phyloP scores from a whole-genome alignment of 441 rosid genomes.

The Corymbia calophylla region DNA sequence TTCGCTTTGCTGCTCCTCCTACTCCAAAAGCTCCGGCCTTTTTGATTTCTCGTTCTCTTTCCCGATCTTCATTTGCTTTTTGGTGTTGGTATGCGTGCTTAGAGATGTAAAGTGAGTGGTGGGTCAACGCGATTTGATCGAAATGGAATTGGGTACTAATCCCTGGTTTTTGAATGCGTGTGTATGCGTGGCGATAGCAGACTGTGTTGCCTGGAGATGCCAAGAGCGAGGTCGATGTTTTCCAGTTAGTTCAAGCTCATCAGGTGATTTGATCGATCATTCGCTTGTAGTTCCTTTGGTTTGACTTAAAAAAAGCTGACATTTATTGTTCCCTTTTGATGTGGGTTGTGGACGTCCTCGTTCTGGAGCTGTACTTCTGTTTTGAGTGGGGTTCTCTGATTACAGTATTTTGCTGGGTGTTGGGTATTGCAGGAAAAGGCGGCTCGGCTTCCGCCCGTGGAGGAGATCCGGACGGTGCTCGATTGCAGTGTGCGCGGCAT shows the following conservation, averaged over 20 bases:
- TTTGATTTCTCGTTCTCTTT: neutral
- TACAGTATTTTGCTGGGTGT: neutral
- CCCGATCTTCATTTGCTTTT: neutral
- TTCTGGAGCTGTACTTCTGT: neutral
- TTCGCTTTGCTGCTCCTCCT: constrained; percentile 16
- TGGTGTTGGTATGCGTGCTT: neutral
- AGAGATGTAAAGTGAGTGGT: neutral
- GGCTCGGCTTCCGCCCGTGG: constrained; percentile 70
- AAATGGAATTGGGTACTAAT: neutral
- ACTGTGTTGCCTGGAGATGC: constrained; percentile 45
- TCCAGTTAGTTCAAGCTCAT: constrained; percentile 66
- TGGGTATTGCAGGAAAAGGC: constrained; percentile 55
- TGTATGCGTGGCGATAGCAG: constrained; percentile 12
- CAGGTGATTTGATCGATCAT: constrained; percentile 34
- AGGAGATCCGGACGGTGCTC: constrained; percentile 69
- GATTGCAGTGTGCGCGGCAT: constrained; percentile 48
- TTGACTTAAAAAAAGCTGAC: neutral
- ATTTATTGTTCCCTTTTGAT: neutral
- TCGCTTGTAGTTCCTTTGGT: neutral
- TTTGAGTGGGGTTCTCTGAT: neutral
- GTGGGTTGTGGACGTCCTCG: neutral
- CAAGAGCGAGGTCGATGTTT: constrained; percentile 33
- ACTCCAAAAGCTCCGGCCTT: neutral
- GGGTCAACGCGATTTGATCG: neutral
- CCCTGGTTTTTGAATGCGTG: neutral